Percentiles rank a stretch among this genome's conserved stretches.
These are phyloP conservation scores for Macaranga tanarius DNA, from an alignment of 441 rosid species.

Conservation along the genomic window DNA sequence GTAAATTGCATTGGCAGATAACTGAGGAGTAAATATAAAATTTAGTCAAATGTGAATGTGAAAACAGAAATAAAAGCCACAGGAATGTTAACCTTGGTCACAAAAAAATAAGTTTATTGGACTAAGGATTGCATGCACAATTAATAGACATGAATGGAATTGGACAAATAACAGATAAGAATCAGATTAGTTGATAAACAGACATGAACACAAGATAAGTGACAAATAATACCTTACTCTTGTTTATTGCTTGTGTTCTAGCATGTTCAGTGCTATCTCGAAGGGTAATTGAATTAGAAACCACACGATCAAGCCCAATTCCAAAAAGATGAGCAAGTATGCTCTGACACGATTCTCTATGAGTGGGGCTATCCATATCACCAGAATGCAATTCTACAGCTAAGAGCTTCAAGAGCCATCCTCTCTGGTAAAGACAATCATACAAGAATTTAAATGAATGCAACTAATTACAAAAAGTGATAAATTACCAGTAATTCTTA, in stretches of 20 bases:
- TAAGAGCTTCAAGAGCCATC: conserved; percentile 93
- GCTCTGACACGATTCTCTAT: conserved; percentile 71
- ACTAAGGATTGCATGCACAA: background rate
- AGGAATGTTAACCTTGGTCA: background rate
- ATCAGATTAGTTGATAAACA: background rate
- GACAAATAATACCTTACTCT: conserved; percentile 64
- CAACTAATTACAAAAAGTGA: background rate
- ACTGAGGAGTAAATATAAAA: background rate
- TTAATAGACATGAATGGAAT: background rate
- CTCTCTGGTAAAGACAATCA: conserved; percentile 58
- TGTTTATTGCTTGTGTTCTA: conserved; percentile 61
- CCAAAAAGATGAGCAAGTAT: conserved; percentile 90
- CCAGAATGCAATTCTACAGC: conserved; percentile 85
- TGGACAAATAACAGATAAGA: too few relatives aligned
- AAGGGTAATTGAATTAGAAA: conserved; percentile 42
- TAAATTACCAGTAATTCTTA: background rate
- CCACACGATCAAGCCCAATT: conserved; percentile 37
- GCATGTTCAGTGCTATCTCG: conserved; percentile 46
- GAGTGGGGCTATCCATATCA: conserved; percentile 54
- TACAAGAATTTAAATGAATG: conserved; percentile 14
- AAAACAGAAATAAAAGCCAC: background rate
- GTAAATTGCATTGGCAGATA: background rate
- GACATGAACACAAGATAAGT: background rate
- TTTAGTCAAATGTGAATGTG: background rate
- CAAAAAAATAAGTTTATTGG: background rate